phyloP scores from a whole-genome alignment of 2,329 filamentous ascomycete genomes.

The Fusarium virguliforme region DNA sequence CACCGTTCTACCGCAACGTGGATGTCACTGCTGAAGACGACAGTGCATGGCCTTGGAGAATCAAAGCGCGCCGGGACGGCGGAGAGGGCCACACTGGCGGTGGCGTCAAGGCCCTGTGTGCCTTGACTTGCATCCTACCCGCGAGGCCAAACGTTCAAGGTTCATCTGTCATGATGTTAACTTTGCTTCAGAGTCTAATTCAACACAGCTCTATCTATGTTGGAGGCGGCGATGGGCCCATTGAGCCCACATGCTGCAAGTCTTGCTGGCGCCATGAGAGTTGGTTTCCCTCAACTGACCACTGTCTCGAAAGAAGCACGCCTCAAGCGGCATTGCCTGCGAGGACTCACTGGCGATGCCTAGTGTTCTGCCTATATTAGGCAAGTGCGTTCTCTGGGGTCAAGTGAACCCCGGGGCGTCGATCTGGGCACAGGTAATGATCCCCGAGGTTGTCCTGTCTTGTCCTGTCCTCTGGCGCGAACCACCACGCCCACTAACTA shows the following conservation, averaged over 20 bases:
- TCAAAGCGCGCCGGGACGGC: constrained; percentile 24
- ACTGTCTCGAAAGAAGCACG: constrained; percentile 2
- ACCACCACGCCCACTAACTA: constrained; percentile 6
- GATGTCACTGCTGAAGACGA: constrained; percentile 26
- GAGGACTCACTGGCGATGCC: neutral
- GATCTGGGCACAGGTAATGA: neutral
- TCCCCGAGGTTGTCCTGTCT: neutral
- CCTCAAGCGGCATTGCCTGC: neutral
- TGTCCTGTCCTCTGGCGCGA: constrained; percentile 7
- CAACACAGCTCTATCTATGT: neutral
- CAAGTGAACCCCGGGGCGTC: constrained; percentile 10
- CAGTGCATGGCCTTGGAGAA: constrained; percentile 6
- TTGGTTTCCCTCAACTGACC: neutral
- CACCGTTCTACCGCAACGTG: constrained; percentile 22
- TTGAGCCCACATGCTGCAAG: neutral
- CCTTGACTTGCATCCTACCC: constrained; percentile 22
- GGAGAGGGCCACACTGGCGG: constrained; percentile 31
- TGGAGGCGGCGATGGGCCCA: neutral
- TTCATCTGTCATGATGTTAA: neutral
- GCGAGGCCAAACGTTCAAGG: constrained; percentile 15
- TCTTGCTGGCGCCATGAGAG: neutral
- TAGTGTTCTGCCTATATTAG: constrained; percentile 1
- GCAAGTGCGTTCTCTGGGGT: neutral
- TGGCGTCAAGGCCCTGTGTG: constrained; percentile 32
- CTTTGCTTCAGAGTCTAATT: constrained; percentile 2